These are phyloP conservation scores for Yamadazyma triangularis DNA, from an alignment of 1,139 yeast species.

Conservation along the genomic window DNA sequence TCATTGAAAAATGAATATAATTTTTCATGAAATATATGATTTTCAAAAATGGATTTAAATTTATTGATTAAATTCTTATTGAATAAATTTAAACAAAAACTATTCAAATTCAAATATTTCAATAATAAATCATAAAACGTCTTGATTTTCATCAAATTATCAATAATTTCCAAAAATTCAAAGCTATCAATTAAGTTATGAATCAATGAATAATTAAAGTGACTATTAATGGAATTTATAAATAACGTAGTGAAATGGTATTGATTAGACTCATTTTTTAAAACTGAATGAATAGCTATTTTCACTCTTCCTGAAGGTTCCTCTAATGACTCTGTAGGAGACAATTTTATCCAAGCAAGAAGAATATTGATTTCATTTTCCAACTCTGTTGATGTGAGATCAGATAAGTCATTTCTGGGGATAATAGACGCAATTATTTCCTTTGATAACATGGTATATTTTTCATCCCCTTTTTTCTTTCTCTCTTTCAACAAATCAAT, in stretches of 20 bases:
- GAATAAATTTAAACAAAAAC: conserved; percentile 5
- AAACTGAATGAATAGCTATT: conserved; percentile 35
- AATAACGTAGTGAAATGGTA: conserved; percentile 32
- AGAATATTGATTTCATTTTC: conserved; percentile 40
- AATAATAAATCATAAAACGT: conserved; percentile 12
- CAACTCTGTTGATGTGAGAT: conserved; percentile 19
- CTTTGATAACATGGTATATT: neutral
- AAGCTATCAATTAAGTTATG: conserved; percentile 1
- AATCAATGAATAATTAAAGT: conserved; percentile 3
- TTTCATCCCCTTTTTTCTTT: too few relatives aligned
- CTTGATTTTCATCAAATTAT: conserved; percentile 11
- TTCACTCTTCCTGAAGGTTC: conserved; percentile 36
- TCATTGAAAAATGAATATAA: conserved; percentile 10
- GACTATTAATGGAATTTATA: conserved; percentile 25
- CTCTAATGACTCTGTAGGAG: conserved; percentile 7
- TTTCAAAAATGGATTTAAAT: conserved; percentile 6
- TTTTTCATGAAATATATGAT: conserved; percentile 4
- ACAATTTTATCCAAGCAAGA: conserved; percentile 32
- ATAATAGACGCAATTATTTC: conserved; percentile 6
- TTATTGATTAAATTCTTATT: conserved; percentile 9
- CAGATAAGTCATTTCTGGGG: conserved; percentile 10
- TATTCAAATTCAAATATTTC: conserved; percentile 4
- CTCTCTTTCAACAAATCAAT: too few relatives aligned
- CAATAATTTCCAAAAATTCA: conserved; percentile 10
- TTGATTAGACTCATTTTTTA: conserved; percentile 32